phyloP scores from a whole-genome alignment of 2,329 filamentous ascomycete genomes.

The Malbranchea cinnamomea region DNA sequence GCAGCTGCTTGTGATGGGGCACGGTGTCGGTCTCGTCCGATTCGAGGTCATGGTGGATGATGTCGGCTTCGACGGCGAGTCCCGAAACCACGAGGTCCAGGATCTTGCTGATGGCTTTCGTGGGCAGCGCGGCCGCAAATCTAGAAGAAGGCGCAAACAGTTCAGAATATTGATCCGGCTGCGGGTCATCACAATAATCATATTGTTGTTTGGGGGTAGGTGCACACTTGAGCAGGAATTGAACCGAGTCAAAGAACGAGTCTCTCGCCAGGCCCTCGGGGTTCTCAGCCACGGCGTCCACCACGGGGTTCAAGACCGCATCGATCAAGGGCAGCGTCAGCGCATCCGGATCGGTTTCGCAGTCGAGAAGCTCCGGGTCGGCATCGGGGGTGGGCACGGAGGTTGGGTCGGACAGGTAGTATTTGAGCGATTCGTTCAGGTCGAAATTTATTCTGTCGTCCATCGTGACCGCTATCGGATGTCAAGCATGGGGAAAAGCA shows the following conservation, averaged over 20 bases:
- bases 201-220: conserved; percentile 37
- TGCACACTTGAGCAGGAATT: conserved; percentile 91
- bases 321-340: conserved; percentile 69
- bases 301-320: conserved; percentile 73
- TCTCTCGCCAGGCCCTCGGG: conserved; percentile 73
- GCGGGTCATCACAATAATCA: no score
- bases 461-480: conserved; percentile 37
- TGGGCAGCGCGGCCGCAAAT: conserved; percentile 64
- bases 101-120: conserved; percentile 76
- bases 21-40: conserved; percentile 80
- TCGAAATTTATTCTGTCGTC: conserved; percentile 62
- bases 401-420: conserved; percentile 86
- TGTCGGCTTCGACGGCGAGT: conserved; percentile 70
- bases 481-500: conserved; percentile 3
- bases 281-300: conserved; percentile 82
- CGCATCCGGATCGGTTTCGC: conserved; percentile 79
- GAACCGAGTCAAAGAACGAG: conserved; percentile 76
- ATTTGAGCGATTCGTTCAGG: conserved; percentile 90
- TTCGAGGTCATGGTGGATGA: conserved; percentile 73
- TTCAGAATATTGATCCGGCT: conserved; percentile 43
- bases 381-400: conserved; percentile 76
- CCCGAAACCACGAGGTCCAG: conserved; percentile 82
- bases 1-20: conserved; percentile 72
- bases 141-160: conserved; percentile 54
- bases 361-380: conserved; percentile 67